phyloP scores from a whole-genome alignment of 805 yeast genomes.

The Kuraishia hungarica region DNA sequence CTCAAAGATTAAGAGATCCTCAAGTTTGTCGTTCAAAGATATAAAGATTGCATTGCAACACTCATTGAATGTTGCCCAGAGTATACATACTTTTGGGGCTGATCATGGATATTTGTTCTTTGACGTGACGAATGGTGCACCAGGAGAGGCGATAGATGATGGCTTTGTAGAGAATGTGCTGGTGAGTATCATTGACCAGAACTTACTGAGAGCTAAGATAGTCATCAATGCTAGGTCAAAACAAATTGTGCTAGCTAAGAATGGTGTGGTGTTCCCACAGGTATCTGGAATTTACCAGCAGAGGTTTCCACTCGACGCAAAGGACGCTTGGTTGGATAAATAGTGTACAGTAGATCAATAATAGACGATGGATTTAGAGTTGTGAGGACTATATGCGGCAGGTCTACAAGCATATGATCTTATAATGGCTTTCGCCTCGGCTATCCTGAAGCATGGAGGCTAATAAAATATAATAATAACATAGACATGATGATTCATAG shows the following conservation, averaged over 20 bases:
- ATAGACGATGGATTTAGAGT: too few relatives aligned
- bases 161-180: slow-evolving; percentile 39
- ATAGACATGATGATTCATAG: too few relatives aligned
- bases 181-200: slow-evolving; percentile 43
- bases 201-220: slow-evolving; percentile 43
- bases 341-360: background rate
- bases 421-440: too few relatives aligned
- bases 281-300: slow-evolving; percentile 12
- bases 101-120: background rate
- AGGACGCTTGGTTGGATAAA: slow-evolving; percentile 21
- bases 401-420: too few relatives aligned
- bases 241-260: slow-evolving; percentile 18
- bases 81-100: background rate
- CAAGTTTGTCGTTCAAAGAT: slow-evolving; percentile 10
- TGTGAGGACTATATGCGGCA: too few relatives aligned
- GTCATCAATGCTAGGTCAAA: slow-evolving; percentile 11
- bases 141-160: slow-evolving; percentile 23
- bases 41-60: slow-evolving; percentile 17
- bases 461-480: too few relatives aligned
- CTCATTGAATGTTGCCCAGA: slow-evolving; percentile 9
- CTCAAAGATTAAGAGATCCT: background rate
- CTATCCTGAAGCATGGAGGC: too few relatives aligned
- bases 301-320: slow-evolving; percentile 12
- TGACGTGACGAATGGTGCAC: background rate
- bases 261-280: slow-evolving; percentile 18